These are phyloP conservation scores for Niveomyces coronatus DNA, from an alignment of 2,329 filamentous ascomycete species.

Conservation along the genomic window DNA sequence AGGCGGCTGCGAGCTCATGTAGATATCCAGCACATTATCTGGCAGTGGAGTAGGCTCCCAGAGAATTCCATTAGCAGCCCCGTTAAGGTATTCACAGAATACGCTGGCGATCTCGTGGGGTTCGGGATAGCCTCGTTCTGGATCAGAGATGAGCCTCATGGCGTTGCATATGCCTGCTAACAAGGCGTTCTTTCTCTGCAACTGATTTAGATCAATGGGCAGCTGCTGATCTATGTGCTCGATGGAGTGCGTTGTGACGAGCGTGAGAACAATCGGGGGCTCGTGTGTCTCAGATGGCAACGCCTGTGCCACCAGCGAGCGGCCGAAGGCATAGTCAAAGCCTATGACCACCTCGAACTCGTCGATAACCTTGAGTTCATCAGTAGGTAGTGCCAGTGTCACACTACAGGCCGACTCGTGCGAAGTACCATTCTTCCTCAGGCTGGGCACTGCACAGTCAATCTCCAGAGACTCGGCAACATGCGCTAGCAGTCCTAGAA, in stretches of 20 bases:
- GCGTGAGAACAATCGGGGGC: slow-evolving; percentile 35
- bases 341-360: slow-evolving; percentile 41
- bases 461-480: slow-evolving; percentile 32
- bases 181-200: slow-evolving; percentile 39
- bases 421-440: slow-evolving; percentile 21
- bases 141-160: slow-evolving; percentile 29
- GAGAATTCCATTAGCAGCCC: slow-evolving; percentile 23
- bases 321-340: slow-evolving; percentile 41
- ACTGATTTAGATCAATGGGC: slow-evolving; percentile 19
- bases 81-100: slow-evolving; percentile 37
- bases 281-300: slow-evolving; percentile 12
- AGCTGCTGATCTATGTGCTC: slow-evolving; percentile 45
- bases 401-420: slow-evolving; percentile 27
- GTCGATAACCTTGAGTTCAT: slow-evolving; percentile 26
- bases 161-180: slow-evolving; percentile 28
- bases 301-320: slow-evolving; percentile 20
- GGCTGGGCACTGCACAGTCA: slow-evolving; percentile 23
- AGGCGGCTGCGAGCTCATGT: slow-evolving; percentile 26
- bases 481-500: slow-evolving; percentile 42
- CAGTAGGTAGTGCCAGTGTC: slow-evolving; percentile 31
- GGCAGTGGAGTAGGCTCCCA: slow-evolving; percentile 41
- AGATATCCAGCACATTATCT: slow-evolving; percentile 38
- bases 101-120: slow-evolving; percentile 36
- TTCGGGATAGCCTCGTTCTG: slow-evolving; percentile 27
- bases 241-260: slow-evolving; percentile 41